phyloP scores from a whole-genome alignment of 1,139 yeast genomes.

The Williopsis jadinii region DNA sequence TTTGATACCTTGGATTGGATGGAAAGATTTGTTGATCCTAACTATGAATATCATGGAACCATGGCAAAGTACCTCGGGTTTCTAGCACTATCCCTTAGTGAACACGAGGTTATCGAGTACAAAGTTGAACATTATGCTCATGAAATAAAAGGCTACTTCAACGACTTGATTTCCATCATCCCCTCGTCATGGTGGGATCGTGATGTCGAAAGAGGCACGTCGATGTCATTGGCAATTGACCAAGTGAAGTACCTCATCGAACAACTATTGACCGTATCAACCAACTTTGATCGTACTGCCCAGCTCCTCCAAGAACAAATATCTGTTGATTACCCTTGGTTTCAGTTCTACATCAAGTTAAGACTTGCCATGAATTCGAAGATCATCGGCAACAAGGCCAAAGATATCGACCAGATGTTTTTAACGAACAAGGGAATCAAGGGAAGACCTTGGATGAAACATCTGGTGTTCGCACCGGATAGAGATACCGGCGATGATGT shows the following conservation, averaged over 20 bases:
- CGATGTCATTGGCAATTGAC: slow-evolving; percentile 1
- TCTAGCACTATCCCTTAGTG: slow-evolving; percentile 44
- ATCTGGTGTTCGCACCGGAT: slow-evolving; percentile 36
- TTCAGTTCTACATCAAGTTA: slow-evolving; percentile 48
- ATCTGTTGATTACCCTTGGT: slow-evolving; percentile 66
- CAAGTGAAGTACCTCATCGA: slow-evolving; percentile 6
- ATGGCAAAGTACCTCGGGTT: slow-evolving; percentile 56
- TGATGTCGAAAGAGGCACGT: background rate
- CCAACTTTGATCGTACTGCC: slow-evolving; percentile 32
- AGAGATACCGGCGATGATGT: slow-evolving; percentile 13
- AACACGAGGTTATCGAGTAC: slow-evolving; percentile 39
- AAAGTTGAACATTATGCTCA: slow-evolving; percentile 32
- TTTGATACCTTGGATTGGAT: slow-evolving; percentile 56
- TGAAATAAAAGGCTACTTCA: slow-evolving; percentile 27
- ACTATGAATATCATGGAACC: slow-evolving; percentile 45
- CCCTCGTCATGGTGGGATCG: slow-evolving; percentile 31
- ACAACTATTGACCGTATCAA: slow-evolving; percentile 14
- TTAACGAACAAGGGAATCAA: slow-evolving; percentile 24
- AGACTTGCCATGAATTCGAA: slow-evolving; percentile 52
- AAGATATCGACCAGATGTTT: slow-evolving; percentile 41
- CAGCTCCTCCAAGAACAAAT: slow-evolving; percentile 39
- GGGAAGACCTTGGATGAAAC: slow-evolving; percentile 36
- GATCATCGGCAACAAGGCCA: slow-evolving; percentile 45
- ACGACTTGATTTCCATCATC: slow-evolving; percentile 22
- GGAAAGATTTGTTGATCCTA: slow-evolving; percentile 51